Percentiles rank a stretch among this genome's conserved stretches.
Conservation (phyloP, 1,139 yeast species). For the Kluyveromyces sp. region DNA sequence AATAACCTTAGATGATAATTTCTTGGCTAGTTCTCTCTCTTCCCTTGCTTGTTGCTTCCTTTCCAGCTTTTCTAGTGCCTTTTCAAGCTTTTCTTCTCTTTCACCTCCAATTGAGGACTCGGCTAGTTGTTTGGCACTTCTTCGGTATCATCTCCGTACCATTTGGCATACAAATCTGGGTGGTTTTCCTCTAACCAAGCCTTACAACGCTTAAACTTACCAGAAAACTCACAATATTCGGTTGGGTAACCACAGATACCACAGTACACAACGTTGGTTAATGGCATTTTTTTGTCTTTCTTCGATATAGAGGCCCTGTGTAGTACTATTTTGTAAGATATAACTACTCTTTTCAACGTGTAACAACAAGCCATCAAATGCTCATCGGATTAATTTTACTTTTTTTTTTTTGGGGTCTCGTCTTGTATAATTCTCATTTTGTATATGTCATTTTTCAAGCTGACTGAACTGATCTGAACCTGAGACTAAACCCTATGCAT, state of each 20-base stretch:
- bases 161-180: slow-evolving; percentile 45
- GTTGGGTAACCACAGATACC: slow-evolving; percentile 83
- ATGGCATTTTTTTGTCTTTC: slow-evolving; percentile 16
- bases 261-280: slow-evolving; percentile 58
- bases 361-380: too few relatives aligned
- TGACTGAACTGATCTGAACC: too few relatives aligned
- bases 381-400: too few relatives aligned
- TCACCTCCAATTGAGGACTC: slow-evolving; percentile 39
- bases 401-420: too few relatives aligned
- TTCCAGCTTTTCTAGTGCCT: slow-evolving; percentile 78
- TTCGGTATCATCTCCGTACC: slow-evolving; percentile 37
- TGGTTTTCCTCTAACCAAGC: slow-evolving; percentile 66
- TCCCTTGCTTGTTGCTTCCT: slow-evolving; percentile 84
- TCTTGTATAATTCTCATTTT: too few relatives aligned
- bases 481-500: too few relatives aligned
- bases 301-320: background rate
- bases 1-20: slow-evolving; percentile 68
- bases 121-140: slow-evolving; percentile 21
- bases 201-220: slow-evolving; percentile 72
- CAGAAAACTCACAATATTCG: slow-evolving; percentile 91
- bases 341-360: too few relatives aligned
- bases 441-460: too few relatives aligned
- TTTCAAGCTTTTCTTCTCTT: slow-evolving; percentile 72
- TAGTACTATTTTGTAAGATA: too few relatives aligned
- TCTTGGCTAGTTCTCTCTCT: slow-evolving; percentile 75